These are phyloP conservation scores for Cyberlindnera nakhonratchasimensis DNA, from an alignment of 805 yeast genomes.

Conservation along the genomic window DNA sequence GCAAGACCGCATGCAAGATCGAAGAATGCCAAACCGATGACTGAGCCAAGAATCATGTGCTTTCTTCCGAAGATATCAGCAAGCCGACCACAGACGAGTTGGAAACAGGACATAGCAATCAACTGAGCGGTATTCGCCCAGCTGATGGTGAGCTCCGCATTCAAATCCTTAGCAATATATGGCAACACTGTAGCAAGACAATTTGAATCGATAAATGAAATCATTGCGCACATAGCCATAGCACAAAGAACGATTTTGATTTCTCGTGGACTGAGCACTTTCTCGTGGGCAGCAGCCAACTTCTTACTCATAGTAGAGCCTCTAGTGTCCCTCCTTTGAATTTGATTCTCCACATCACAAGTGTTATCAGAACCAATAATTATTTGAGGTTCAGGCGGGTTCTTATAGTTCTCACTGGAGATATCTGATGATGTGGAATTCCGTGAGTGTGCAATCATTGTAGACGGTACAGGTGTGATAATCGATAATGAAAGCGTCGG, in stretches of 20 bases:
- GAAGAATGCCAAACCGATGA: conserved; percentile 39
- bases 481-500: too few relatives aligned
- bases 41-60: conserved; percentile 38
- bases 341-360: conserved; percentile 10
- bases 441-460: background rate
- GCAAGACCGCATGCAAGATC: conserved; percentile 53
- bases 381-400: background rate
- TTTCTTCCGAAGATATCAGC: conserved; percentile 58
- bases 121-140: conserved; percentile 60
- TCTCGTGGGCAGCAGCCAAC: conserved; percentile 22
- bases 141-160: conserved; percentile 46
- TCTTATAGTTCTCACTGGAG: background rate
- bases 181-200: conserved; percentile 30
- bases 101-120: conserved; percentile 51
- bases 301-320: conserved; percentile 13
- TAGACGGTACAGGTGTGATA: too few relatives aligned
- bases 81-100: conserved; percentile 50
- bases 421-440: conserved; percentile 1
- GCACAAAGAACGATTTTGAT: conserved; percentile 16
- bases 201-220: conserved; percentile 22
- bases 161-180: conserved; percentile 42
- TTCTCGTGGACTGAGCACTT: conserved; percentile 9
- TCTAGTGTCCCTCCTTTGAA: conserved; percentile 2
- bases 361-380: background rate
- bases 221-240: conserved; percentile 20